Evolutionary conservation across 257 asterid genomes (phyloP).

Genomic region (Gynochthodes officinalis): DNA sequence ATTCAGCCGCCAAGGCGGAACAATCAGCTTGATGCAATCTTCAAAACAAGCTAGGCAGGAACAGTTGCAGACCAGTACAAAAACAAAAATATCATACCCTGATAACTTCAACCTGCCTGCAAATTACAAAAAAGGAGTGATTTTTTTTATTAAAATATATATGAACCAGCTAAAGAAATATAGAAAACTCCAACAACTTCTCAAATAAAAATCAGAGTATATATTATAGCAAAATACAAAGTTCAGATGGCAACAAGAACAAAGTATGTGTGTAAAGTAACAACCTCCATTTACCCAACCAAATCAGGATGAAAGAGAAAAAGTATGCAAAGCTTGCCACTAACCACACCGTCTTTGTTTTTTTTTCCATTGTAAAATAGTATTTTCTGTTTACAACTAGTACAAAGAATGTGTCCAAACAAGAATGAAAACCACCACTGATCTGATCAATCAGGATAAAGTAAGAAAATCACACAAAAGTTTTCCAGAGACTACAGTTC

Average conservation of each 20-base stretch:
- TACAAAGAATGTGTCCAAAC: background rate
- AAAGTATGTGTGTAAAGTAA: background rate
- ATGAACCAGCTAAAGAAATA: background rate
- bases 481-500: background rate
- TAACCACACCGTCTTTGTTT: background rate
- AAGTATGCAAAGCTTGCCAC: background rate
- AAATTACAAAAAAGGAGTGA: background rate
- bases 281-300: background rate
- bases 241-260: background rate
- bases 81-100: background rate
- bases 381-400: background rate
- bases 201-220: background rate
- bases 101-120: slow-evolving; percentile 1
- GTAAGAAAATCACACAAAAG: background rate
- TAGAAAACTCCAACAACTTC: background rate
- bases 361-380: background rate
- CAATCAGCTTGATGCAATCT: slow-evolving; percentile 11
- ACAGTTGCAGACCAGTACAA: slow-evolving; percentile 2
- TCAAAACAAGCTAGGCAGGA: slow-evolving; percentile 4
- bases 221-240: background rate
- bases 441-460: background rate
- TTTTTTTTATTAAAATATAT: background rate
- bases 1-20: slow-evolving; percentile 3
- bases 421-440: background rate
- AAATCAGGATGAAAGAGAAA: background rate